Evolutionary conservation across 2,329 filamentous ascomycete genomes (phyloP).

Genomic region (Botryotinia globosa): DNA sequence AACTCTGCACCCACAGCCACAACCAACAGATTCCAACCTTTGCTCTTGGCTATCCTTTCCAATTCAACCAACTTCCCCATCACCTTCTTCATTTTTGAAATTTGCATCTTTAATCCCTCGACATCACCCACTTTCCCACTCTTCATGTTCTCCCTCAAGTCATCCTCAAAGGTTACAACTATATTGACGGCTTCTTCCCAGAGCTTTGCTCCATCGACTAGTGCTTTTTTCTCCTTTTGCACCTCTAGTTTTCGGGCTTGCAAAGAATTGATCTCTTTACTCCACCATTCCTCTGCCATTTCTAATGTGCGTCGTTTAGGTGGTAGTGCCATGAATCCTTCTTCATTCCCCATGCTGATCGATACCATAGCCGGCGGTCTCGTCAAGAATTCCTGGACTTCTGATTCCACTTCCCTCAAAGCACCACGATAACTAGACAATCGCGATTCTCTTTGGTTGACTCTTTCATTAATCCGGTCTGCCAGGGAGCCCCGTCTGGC

Average conservation of each 20-base stretch:
- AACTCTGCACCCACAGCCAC: constrained; percentile 73
- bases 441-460: constrained; percentile 66
- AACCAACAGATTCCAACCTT: constrained; percentile 71
- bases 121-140: constrained; percentile 41
- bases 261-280: constrained; percentile 57
- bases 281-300: constrained; percentile 71
- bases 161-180: constrained; percentile 63
- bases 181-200: constrained; percentile 63
- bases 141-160: constrained; percentile 56
- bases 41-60: constrained; percentile 54
- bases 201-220: constrained; percentile 63
- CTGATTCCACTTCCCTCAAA: constrained; percentile 61
- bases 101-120: constrained; percentile 45
- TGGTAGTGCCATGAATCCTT: constrained; percentile 55
- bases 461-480: constrained; percentile 58
- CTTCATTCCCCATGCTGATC: constrained; percentile 36
- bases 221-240: constrained; percentile 59
- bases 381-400: constrained; percentile 58
- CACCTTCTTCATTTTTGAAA: constrained; percentile 56
- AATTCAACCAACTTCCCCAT: constrained; percentile 54
- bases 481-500: constrained; percentile 57
- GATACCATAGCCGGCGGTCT: constrained; percentile 46
- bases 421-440: constrained; percentile 69
- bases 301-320: constrained; percentile 64
- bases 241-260: constrained; percentile 54